A percentile compares a stretch with the other conserved stretches of the same genome.
Conservation (phyloP, 305 asterid species). For the Solanum chacoense region DNA sequence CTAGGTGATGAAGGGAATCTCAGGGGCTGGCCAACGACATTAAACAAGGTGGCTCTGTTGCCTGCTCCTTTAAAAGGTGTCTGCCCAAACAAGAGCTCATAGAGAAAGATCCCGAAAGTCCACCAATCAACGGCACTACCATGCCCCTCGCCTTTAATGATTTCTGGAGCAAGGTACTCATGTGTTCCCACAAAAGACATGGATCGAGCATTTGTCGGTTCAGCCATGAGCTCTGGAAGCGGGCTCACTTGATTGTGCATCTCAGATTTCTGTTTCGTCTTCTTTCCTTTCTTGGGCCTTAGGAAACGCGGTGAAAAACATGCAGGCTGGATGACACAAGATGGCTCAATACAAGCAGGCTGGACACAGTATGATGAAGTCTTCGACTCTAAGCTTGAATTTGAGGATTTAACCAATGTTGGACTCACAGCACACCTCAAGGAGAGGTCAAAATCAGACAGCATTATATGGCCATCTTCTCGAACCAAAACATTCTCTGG, state of each 20-base stretch:
- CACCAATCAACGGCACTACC: slow-evolving; percentile 62
- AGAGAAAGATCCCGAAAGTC: slow-evolving; percentile 45
- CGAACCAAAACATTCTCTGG: slow-evolving; percentile 50
- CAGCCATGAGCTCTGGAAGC: slow-evolving; percentile 49
- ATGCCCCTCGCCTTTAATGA: slow-evolving; percentile 48
- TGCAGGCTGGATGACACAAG: slow-evolving; percentile 34
- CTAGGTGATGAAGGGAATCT: slow-evolving; percentile 41
- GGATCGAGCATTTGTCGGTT: slow-evolving; percentile 48
- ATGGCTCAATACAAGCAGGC: slow-evolving; percentile 36
- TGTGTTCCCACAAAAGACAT: slow-evolving; percentile 57
- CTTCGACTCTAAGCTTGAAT: slow-evolving; percentile 25
- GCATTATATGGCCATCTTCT: slow-evolving; percentile 51
- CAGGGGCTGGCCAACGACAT: slow-evolving; percentile 44
- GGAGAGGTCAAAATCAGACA: slow-evolving; percentile 48
- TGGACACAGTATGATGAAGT: slow-evolving; percentile 35
- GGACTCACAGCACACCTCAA: slow-evolving; percentile 43
- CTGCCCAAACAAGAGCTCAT: slow-evolving; percentile 45
- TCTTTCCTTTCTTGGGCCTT: slow-evolving; percentile 34
- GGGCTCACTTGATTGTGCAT: slow-evolving; percentile 25
- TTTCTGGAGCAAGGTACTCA: slow-evolving; percentile 51
- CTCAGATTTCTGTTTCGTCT: slow-evolving; percentile 24
- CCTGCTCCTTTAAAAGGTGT: slow-evolving; percentile 49
- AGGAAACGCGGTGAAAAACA: slow-evolving; percentile 41
- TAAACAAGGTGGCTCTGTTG: slow-evolving; percentile 43
- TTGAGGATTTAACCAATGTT: slow-evolving; percentile 35